A percentile compares a stretch with the other conserved stretches of the same genome.
These are phyloP conservation scores for Nemania sp. DNA, from an alignment of 2,329 filamentous ascomycete species.

Conservation along the genomic window DNA sequence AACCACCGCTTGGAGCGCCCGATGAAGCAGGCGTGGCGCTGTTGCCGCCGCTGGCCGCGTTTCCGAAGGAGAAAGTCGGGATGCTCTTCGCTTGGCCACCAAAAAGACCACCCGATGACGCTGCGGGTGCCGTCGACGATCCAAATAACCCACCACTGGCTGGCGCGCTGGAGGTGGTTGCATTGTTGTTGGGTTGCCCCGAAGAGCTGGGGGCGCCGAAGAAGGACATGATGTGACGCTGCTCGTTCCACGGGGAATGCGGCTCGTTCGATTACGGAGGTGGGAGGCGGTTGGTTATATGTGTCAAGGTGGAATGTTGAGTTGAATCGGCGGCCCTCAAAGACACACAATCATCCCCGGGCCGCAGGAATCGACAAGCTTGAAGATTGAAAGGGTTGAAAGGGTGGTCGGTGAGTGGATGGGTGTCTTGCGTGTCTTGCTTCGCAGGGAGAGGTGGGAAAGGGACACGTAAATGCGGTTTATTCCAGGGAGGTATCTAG, in stretches of 20 bases:
- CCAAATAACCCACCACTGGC: conserved; percentile 52
- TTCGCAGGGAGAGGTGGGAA: conserved; percentile 5
- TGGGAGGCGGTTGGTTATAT: conserved; percentile 15
- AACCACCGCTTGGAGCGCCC: conserved; percentile 39
- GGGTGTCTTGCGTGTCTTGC: conserved; percentile 10
- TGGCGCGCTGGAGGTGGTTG: conserved; percentile 56
- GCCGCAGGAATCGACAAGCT: not conserved
- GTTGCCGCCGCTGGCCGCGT: conserved; percentile 39
- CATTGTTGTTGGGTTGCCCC: conserved; percentile 50
- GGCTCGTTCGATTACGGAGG: conserved; percentile 13
- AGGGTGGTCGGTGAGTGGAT: conserved; percentile 1
- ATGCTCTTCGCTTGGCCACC: conserved; percentile 43
- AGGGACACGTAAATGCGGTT: not conserved
- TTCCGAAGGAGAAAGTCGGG: conserved; percentile 59
- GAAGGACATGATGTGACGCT: conserved; percentile 50
- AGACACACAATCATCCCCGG: conserved; percentile 39
- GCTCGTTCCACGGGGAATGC: conserved; percentile 34
- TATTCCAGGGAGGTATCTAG: not conserved
- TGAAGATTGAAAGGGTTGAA: too few relatives aligned
- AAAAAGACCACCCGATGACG: conserved; percentile 35
- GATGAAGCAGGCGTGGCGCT: conserved; percentile 42
- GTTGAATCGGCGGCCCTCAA: conserved; percentile 35
- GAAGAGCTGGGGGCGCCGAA: conserved; percentile 51
- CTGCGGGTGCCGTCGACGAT: conserved; percentile 42
- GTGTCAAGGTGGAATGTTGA: conserved; percentile 42